These are phyloP conservation scores for Chaetomium sp. DNA, from an alignment of 2,329 filamentous ascomycete genomes.

Conservation along the genomic window DNA sequence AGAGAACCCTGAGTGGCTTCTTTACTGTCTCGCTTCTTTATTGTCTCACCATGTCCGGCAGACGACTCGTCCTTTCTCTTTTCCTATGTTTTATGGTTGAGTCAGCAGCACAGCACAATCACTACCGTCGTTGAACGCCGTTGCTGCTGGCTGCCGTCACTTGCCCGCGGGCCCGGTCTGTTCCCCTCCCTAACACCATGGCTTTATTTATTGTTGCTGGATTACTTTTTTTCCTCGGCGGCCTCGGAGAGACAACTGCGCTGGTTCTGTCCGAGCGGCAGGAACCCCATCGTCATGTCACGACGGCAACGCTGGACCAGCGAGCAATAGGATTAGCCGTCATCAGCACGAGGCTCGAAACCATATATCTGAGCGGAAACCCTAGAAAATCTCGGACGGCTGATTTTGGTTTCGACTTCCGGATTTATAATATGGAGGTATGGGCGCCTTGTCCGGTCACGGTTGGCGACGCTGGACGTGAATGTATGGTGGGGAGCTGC, in stretches of 20 bases:
- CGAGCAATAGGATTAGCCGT: slow-evolving; percentile 36
- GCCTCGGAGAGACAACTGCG: not conserved
- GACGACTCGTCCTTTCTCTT: not conserved
- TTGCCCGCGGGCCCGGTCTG: not conserved
- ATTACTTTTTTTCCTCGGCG: not conserved
- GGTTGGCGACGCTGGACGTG: slow-evolving; percentile 38
- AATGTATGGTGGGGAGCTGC: slow-evolving; percentile 46
- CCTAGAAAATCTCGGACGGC: slow-evolving; percentile 38
- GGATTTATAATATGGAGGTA: slow-evolving; percentile 42
- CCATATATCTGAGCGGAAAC: slow-evolving; percentile 37
- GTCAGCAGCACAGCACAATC: not conserved
- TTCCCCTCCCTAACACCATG: not conserved
- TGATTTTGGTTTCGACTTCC: slow-evolving; percentile 41
- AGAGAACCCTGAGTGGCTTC: not conserved
- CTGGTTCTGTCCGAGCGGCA: not conserved
- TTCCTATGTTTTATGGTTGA: not conserved
- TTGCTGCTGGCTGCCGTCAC: not conserved
- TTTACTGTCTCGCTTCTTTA: not conserved
- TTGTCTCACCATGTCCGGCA: not conserved
- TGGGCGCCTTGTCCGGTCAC: slow-evolving; percentile 47
- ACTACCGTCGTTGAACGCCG: no score
- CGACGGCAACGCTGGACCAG: not conserved
- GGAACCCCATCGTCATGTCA: not conserved
- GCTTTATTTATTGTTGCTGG: not conserved
- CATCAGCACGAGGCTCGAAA: slow-evolving; percentile 30